Percentiles rank a stretch among this genome's conserved stretches.
These are phyloP conservation scores for Tetradesmus obliquus DNA, from an alignment of 139 green algal genomes.

Conservation along the genomic window DNA sequence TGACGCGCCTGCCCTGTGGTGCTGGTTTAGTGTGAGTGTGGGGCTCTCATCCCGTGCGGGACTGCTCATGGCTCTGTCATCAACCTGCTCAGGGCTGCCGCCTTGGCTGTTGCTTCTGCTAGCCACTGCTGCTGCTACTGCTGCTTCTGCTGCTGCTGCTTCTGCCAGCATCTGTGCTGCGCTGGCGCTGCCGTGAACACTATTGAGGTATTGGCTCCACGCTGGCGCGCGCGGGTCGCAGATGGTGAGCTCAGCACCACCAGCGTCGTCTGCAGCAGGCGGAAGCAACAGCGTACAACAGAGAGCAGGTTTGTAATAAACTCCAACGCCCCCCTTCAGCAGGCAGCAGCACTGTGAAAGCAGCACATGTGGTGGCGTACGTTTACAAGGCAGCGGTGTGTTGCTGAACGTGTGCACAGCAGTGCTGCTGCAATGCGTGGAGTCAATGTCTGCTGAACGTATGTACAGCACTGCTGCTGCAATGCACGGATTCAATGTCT, in stretches of 20 bases:
- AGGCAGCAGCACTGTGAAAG: neutral
- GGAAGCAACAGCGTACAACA: neutral
- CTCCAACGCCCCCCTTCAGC: neutral
- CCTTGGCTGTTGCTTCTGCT: slow-evolving; percentile 42
- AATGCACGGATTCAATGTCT: neutral
- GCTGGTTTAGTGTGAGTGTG: slow-evolving; percentile 59
- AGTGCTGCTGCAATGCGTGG: neutral
- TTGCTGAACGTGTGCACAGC: neutral
- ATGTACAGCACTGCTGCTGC: neutral
- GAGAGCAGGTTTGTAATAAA: neutral
- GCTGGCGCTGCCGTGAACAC: slow-evolving; percentile 71
- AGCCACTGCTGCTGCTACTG: slow-evolving; percentile 80
- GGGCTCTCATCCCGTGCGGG: slow-evolving; percentile 61
- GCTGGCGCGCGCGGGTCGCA: slow-evolving; percentile 83
- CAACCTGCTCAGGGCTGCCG: slow-evolving; percentile 27
- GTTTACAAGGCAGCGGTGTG: neutral
- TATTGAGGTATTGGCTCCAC: slow-evolving; percentile 87
- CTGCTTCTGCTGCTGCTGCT: slow-evolving; percentile 86
- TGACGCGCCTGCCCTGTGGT: slow-evolving; percentile 46
- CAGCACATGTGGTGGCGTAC: neutral
- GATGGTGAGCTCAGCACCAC: slow-evolving; percentile 81
- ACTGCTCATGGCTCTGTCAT: slow-evolving; percentile 56
- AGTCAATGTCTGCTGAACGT: no score
- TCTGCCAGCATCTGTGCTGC: slow-evolving; percentile 80
- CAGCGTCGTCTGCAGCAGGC: slow-evolving; percentile 76